Percentiles rank a stretch among this genome's conserved stretches.
phyloP scores from a whole-genome alignment of 805 yeast species.

The Metschnikowia corniflorae region DNA sequence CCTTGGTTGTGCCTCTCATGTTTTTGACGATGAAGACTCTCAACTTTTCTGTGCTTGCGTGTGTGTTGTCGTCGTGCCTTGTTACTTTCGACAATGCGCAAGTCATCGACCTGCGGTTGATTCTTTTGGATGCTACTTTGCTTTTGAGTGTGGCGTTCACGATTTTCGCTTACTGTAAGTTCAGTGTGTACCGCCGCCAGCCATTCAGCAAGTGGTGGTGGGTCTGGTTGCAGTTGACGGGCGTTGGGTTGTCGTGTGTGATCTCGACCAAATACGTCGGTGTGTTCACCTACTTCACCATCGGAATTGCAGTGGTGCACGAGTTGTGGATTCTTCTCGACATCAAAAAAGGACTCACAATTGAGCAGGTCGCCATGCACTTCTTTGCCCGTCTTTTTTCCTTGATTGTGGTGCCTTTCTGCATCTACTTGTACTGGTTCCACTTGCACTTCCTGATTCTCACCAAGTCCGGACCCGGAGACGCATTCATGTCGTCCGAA shows the following conservation, averaged over 20 bases:
- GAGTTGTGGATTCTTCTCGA: constrained; percentile 91
- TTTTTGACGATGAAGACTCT: constrained; percentile 84
- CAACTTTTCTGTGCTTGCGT: constrained; percentile 72
- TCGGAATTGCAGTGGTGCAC: constrained; percentile 80
- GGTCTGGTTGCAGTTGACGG: constrained; percentile 81
- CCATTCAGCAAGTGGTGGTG: constrained; percentile 81
- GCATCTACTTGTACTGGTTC: constrained; percentile 85
- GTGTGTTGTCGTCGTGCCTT: constrained; percentile 70
- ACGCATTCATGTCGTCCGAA: constrained; percentile 87
- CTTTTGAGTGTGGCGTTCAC: constrained; percentile 79
- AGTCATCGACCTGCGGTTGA: constrained; percentile 83
- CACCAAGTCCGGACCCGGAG: constrained; percentile 92
- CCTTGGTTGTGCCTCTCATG: constrained; percentile 77
- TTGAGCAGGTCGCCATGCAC: constrained; percentile 60
- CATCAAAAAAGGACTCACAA: constrained; percentile 57
- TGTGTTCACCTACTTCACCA: constrained; percentile 80
- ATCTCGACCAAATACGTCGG: constrained; percentile 97
- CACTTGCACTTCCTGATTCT: constrained; percentile 83
- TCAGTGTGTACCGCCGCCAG: constrained; percentile 57
- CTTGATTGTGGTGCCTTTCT: constrained; percentile 75
- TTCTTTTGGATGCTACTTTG: constrained; percentile 87
- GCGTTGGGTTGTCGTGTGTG: constrained; percentile 82
- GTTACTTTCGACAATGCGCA: constrained; percentile 90
- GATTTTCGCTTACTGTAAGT: constrained; percentile 72
- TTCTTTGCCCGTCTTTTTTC: constrained; percentile 68